phyloP scores from a whole-genome alignment of 192 early-diverging fungal genomes.

The Obelidium mucronatum region DNA sequence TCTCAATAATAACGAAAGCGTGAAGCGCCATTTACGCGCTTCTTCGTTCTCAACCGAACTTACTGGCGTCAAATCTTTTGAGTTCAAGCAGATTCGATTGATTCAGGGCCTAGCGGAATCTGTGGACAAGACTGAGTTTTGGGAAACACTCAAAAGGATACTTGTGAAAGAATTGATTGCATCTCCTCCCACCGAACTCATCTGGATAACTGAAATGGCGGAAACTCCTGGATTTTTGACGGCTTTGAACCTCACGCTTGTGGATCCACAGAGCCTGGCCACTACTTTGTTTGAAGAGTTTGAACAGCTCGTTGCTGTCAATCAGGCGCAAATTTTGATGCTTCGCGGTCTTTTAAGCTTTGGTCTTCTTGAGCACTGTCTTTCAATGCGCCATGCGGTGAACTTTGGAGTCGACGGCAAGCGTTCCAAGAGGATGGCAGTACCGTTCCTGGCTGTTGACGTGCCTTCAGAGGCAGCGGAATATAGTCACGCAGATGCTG shows the following conservation, averaged over 20 bases:
- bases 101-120: neutral
- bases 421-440: conserved; percentile 23
- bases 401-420: conserved; percentile 23
- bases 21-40: neutral
- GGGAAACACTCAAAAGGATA: neutral
- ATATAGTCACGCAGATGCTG: conserved; percentile 29
- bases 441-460: conserved; percentile 32
- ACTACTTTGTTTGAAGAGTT: too few relatives aligned
- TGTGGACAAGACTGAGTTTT: too few relatives aligned
- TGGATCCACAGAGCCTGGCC: neutral
- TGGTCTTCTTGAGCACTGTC: conserved; percentile 27
- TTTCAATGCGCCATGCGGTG: conserved; percentile 26
- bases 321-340: neutral
- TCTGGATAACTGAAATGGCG: neutral
- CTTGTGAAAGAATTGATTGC: neutral
- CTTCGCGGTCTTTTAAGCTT: conserved; percentile 31
- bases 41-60: neutral
- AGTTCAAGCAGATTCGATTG: neutral
- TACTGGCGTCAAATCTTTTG: neutral
- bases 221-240: neutral
- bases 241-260: neutral
- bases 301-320: neutral
- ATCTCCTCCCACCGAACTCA: neutral
- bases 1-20: neutral
- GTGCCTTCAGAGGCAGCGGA: conserved; percentile 30